Base-by-base conservation (phyloP, 306 rosid species). In the Inga laurina region DNA sequence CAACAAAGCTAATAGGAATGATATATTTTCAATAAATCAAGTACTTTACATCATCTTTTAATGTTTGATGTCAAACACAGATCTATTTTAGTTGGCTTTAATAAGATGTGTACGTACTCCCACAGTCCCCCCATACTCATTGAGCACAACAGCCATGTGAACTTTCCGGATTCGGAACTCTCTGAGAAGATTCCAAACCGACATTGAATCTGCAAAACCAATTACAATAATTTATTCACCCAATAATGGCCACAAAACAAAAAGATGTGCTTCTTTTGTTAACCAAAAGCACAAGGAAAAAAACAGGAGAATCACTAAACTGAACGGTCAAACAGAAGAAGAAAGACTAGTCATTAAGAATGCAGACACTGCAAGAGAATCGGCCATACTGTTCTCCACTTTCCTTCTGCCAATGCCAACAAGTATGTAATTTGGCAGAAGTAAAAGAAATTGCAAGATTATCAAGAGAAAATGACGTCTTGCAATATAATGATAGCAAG, bases 81-180 rank as follows among this genome's bases (percentile, higher is more conserved):
- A 81, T 83, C 59, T 52, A 35, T 78, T 76, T 32, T 66, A 70
- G 81, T 64, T 77, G 80, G 18, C 69, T 79, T 49, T 51, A 21
- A 76, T 39, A 62, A 76, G 41, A 77, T 7, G 74, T 74, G 49
- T 44, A 91, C 98, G 51, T 91, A 97, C 99, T 84, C 99, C 99
- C 45, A 97, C 92, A 85, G 99, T 97, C 87, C 99, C 99, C 73
- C 99, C 99, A 43, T 97, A 97, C 90, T 97, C 99, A 1, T 97
- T 97, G 78, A 92, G 97, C 82, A 97, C 98, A 69, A 97, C 97
- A 30, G 99, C 98, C 98, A 97, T 97, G 98, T 97, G 99, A 87
- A 97, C 99, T 83, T 97, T 94, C 85, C 97, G 89, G 87, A 97
- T 94, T 84, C 98, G 93, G 69, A 97, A 97, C 90, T 97, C 99